Evolutionary conservation across 495 filamentous ascomycete species (phyloP).

Genomic region (Gamarada debralockiae): DNA sequence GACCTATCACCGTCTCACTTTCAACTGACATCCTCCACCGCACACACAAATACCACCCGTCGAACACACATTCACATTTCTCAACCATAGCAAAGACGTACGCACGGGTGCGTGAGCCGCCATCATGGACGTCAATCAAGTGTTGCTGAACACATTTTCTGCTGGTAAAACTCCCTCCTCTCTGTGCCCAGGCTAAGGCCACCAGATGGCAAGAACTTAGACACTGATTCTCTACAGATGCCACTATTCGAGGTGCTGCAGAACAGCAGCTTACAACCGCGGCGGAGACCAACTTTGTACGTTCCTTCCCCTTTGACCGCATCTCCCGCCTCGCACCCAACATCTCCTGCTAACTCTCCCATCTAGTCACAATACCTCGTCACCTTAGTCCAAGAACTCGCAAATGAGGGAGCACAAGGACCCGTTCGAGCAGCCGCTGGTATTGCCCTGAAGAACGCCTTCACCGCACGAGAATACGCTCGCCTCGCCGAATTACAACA

Average conservation of each 20-base stretch:
- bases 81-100: too few species aligned
- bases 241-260: slow-evolving; percentile 78
- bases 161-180: slow-evolving; percentile 45
- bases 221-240: slow-evolving; percentile 57
- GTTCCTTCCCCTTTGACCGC: slow-evolving; percentile 32
- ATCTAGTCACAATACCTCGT: slow-evolving; percentile 80
- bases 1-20: slow-evolving; percentile 10
- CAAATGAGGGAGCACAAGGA: slow-evolving; percentile 78
- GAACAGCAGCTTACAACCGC: slow-evolving; percentile 93
- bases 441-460: slow-evolving; percentile 95
- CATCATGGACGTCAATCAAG: slow-evolving; percentile 73
- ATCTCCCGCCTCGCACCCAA: slow-evolving; percentile 6
- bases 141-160: slow-evolving; percentile 68
- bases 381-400: slow-evolving; percentile 86
- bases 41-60: not conserved
- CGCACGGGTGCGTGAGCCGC: slow-evolving; percentile 24
- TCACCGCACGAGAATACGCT: slow-evolving; percentile 83
- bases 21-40: slow-evolving; percentile 7
- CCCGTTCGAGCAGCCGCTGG: slow-evolving; percentile 89
- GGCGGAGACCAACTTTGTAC: slow-evolving; percentile 90
- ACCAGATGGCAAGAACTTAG: not conserved
- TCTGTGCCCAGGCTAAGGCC: not conserved
- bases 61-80: too few species aligned
- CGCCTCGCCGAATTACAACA: slow-evolving; percentile 82
- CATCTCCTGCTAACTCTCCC: slow-evolving; percentile 18